Base-by-base conservation (phyloP, 495 filamentous ascomycete species). In the Cercophora samala region DNA sequence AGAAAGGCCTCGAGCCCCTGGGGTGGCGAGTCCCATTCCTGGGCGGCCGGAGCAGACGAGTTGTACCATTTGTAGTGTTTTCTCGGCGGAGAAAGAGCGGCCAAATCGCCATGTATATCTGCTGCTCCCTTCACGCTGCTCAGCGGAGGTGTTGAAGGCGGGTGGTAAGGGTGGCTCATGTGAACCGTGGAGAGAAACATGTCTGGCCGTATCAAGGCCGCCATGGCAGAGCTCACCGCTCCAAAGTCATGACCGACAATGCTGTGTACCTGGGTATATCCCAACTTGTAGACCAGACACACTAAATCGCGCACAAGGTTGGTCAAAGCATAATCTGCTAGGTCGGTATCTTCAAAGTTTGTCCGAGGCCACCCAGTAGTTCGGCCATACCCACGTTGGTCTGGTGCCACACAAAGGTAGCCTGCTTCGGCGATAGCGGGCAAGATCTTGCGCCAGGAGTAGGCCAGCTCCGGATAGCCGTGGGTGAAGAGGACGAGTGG, bases 51-150 rank as follows among this genome's bases (percentile, higher is more conserved):
- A 0, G 79, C 63, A 19, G 84, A 87, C 0, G 86, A 88, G 71
- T 90, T 90, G 74, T 90, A 90, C 84, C 83, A 87, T 72, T 87
- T 89, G 77, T 91, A 91, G 68, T 91, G 87, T 67, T 90, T 90
- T 51, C 86, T 73, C 4, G 85, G 84, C 32, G 78, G 75, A 3
- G 79, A 72, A 8, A 86, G 77, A 25, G 75, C 69, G 9, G 83
- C 84, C 9, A 91, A 79, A 21, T 83, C 83, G 51, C 79, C 78
- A 60, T 87, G 83, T 15, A 90, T 82, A 65, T 87, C 84, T 24
- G 23, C 29, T 23, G 5, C 25, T 4, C 9, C 6, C 8, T 21
- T 11, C 37, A 1, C 6, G 15, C 9, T 46, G 11, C 37, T 46
- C 2, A 46, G 37, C 5, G 58, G 58, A 15, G 25, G 58, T 2